These are phyloP conservation scores for Emergomyces pasteurianus DNA, from an alignment of 2,329 filamentous ascomycete genomes.

Conservation along the genomic window DNA sequence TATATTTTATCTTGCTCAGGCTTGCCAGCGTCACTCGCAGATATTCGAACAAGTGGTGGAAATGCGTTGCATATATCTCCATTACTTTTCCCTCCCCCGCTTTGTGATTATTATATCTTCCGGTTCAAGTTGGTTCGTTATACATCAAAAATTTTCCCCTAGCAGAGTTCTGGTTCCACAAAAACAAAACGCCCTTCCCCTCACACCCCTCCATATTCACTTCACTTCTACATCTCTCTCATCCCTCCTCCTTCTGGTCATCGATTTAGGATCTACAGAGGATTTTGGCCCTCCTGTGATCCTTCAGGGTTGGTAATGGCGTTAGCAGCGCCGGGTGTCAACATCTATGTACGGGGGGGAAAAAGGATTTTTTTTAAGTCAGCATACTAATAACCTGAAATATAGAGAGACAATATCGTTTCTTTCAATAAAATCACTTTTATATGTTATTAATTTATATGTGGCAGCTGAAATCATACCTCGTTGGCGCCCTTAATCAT, in stretches of 20 bases:
- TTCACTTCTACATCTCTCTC: not conserved
- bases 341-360: conserved; percentile 22
- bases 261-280: conserved; percentile 20
- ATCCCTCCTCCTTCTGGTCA: not conserved
- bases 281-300: conserved; percentile 22
- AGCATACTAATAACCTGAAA: not conserved
- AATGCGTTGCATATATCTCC: no score
- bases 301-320: conserved; percentile 10
- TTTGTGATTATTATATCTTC: no score
- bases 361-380: not conserved
- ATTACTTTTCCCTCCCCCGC: no score
- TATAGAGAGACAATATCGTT: not conserved
- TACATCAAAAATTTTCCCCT: not conserved
- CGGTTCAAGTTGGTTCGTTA: not conserved
- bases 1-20: no score
- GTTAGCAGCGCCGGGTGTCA: conserved; percentile 26
- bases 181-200: no score
- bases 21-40: no score
- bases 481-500: conserved; percentile 89
- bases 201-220: not conserved
- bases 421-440: not conserved
- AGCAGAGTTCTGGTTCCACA: no score
- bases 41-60: no score
- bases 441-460: not conserved
- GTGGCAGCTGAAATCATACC: conserved; percentile 33